Evolutionary conservation across 208 protist species (phyloP).

Genomic region (Wallacemonas sp.): DNA sequence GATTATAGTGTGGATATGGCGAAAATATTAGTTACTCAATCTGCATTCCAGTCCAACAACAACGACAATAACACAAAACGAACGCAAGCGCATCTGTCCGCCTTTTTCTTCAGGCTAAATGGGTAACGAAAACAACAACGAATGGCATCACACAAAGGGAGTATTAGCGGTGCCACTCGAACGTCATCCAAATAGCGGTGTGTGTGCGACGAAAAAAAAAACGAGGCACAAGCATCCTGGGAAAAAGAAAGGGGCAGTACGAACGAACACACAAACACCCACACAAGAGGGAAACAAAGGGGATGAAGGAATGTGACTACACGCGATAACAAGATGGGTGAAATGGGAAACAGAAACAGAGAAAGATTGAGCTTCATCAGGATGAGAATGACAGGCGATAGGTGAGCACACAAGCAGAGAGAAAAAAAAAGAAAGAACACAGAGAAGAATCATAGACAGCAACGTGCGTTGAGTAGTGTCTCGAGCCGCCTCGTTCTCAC

Average conservation of each 20-base stretch:
- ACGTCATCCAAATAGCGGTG: no score
- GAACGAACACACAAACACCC: not conserved
- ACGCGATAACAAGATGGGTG: not conserved
- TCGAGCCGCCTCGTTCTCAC: no score
- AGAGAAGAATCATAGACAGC: slow-evolving; percentile 5
- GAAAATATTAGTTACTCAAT: no score
- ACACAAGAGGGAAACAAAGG: not conserved
- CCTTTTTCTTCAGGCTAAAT: no score
- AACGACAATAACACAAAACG: no score
- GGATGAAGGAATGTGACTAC: not conserved
- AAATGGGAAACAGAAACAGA: not conserved
- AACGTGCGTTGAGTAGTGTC: no score
- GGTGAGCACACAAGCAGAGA: slow-evolving; percentile 12
- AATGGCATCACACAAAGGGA: no score
- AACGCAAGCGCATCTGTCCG: no score
- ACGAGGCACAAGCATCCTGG: not conserved
- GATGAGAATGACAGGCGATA: not conserved
- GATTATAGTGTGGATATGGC: no score
- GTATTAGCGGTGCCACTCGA: no score
- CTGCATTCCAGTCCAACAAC: no score
- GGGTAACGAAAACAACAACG: no score
- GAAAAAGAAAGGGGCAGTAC: not conserved
- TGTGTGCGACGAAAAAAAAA: not conserved
- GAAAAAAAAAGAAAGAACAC: slow-evolving; percentile 5
- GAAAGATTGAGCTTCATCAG: not conserved